Evolutionary conservation across 495 filamentous ascomycete genomes (phyloP), one percentile per base, ranked within the genome.

Genomic region (Annulohypoxylon moriforme): DNA sequence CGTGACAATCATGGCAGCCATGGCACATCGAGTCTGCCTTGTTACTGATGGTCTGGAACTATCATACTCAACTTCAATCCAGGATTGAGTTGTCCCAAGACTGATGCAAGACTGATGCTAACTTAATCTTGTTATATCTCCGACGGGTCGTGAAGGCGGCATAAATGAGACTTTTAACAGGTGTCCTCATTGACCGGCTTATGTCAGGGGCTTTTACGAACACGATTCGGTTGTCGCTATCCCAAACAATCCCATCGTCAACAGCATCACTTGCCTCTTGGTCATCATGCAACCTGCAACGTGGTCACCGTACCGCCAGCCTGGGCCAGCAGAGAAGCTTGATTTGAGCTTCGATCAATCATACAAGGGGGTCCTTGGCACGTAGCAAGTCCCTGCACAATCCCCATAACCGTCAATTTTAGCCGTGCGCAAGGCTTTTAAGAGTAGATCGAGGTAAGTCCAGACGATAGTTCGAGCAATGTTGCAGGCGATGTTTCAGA

Each of bases 401-500:
- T 62, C 61, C 38, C 56, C 62, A 9, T 53, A 50, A 56, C 29
- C 47, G 42, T 42, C 49, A 9, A 59, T 34, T 61, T 27, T 40
- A 47, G 49, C 65, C 50, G 60, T 65, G 60, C 60, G 29, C 70
- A 27, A 22, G 47, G 36, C 34, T 53, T 47, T 66, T 31, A 56
- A 38, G n/a, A 60, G 29, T 29, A 56, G 49, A 25, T 64, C 60
- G 56, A 68, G 56, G 65, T 60, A 68, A 68, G 70, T 69, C 65
- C 49, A 65, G 60, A 69, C 70, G 65, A 68, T 49, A 33, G 53
- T 40, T 60, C 64, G 29, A 20, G 44, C 46, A 38, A 68, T 60
- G 65, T 68, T 64, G 60, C 53, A 68, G 46, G 53, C 55, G 22
- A 38, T 56, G 70, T 73, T 69, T 69, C 70, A 73, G 62, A 16